Base-by-base conservation (phyloP, 2,329 filamentous ascomycete genomes). In the Gaeumannomyces sp. region DNA sequence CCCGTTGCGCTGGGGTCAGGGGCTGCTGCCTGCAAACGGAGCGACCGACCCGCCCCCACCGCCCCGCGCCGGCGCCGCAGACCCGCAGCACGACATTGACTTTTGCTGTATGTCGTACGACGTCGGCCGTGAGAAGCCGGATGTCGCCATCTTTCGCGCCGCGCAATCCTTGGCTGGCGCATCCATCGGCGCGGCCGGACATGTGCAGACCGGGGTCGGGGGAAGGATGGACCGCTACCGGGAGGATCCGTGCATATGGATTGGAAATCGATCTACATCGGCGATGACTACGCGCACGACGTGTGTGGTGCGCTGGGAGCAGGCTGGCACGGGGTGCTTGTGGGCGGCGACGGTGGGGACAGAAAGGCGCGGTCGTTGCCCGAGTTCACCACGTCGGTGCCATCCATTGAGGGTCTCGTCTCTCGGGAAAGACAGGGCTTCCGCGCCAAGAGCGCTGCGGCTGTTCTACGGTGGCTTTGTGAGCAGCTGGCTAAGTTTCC, bases 31-130 rank as follows among this genome's bases (percentile, higher is more conserved):
- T 22, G 50, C 4, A 14, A 11, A 10, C n/a, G n/a, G 6, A 5
- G 27, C 31, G 27, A 13, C 27, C n/a, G 28, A 35, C 25, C 22
- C 7, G 35, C 14, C 33, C 33, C 22, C 6, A 29, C 33, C n/a
- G 28, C 5, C 45, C 22, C n/a, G 57, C n/a, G 25, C 4, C 16
- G 38, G 14, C 19, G 2, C 19, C 25, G 35, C 29, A 45, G 28
- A 33, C 22, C 61, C 57, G 35, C 62, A 35, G n/a, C 38, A 69
- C 62, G 76, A 73, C 68, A 74, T 89, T 59, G 81, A 84, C 69
- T 87, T 89, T 66, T 78, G 83, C 8, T 83, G 84, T 66, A 80
- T 88, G 71, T 89, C 85, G 25, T 89, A 89, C 68, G 85, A 89
- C 69, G 82, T 85, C 5, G 86, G 86, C 0, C 71, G 75, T 29